Evolutionary conservation across 805 yeast genomes (phyloP), one percentile per base, ranked within the genome.

Genomic region (Teunomyces cretensis): DNA sequence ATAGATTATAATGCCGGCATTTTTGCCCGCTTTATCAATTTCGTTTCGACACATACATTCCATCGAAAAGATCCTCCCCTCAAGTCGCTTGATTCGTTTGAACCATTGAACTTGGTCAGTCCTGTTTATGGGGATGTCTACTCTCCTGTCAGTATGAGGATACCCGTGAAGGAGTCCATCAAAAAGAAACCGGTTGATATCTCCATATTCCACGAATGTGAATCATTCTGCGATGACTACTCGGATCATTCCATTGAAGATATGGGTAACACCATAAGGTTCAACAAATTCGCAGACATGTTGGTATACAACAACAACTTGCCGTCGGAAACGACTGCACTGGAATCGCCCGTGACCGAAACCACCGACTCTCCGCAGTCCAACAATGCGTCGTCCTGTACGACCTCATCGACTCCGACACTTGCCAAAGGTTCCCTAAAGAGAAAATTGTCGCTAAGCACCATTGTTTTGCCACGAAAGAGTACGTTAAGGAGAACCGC

Each of bases 221-320:
- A 35, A 11, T 13, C 15, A 7, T 19, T 12, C 19, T 22, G 38
- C 13, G 38, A 22, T n/a, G 38, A 35, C 6, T 14, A n/a, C 2
- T 22, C 38, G 9, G 38, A 14, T 13, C 3, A 27, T 22, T n/a
- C 38, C n/a, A 17, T 12, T 19, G 28, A 22, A 22, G 16, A 33
- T 11, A 33, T 17, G n/a, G 40, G 24, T 8, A 42, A 39, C 2
- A 42, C 45, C 3, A 53, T 55, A 13, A 55, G 52, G 33, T 55
- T 55, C 39, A 46, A 44, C 22, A 40, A 51, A 14, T 45, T 33
- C 32, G 59, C 52, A 8, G 52, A 55, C 17, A 46, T 54, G 22
- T 37, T 52, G 28, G 37, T 52, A 4, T 55, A 55, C 39, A 44
- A 43, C 33, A 44, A 44, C 13, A 43, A 48, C 13, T 24, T 35